A percentile compares a stretch with the other conserved stretches of the same genome.
phyloP scores from a whole-genome alignment of 148 eudicot genomes.

The Fallopia convolvulus region DNA sequence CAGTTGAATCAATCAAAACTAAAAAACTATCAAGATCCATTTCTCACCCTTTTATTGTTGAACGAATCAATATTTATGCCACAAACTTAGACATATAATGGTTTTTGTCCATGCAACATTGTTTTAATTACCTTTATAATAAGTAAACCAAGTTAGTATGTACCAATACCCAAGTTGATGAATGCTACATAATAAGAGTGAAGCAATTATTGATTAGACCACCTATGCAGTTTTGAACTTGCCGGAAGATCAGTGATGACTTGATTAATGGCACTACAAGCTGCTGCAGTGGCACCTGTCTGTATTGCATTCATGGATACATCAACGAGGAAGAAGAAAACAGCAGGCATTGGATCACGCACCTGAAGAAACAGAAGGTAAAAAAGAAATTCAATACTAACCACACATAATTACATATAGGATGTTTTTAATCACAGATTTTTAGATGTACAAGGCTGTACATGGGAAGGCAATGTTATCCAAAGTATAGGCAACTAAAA shows the following conservation, averaged over 20 bases:
- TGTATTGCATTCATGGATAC: constrained; percentile 90
- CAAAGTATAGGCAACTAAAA: background rate
- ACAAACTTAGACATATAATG: background rate
- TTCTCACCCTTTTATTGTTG: background rate
- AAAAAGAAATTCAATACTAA: background rate
- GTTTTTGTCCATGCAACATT: background rate
- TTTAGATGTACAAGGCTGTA: background rate
- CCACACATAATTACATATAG: background rate
- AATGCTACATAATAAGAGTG: background rate
- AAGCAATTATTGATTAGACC: background rate
- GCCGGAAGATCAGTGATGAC: constrained; percentile 93
- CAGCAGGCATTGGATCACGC: constrained; percentile 98
- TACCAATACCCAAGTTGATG: background rate
- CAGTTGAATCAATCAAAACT: background rate
- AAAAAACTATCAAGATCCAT: background rate
- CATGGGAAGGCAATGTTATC: background rate
- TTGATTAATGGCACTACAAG: constrained; percentile 95
- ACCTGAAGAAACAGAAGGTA: constrained; percentile 38
- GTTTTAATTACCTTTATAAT: background rate
- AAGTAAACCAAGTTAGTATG: background rate
- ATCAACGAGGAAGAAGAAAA: constrained; percentile 86
- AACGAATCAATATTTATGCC: background rate
- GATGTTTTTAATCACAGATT: background rate
- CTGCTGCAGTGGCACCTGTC: constrained; percentile 97
- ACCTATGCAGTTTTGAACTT: constrained; percentile 25